Conservation (phyloP, 1,284 basidiomycete genomes). For the Pseudozyma pruni region DNA sequence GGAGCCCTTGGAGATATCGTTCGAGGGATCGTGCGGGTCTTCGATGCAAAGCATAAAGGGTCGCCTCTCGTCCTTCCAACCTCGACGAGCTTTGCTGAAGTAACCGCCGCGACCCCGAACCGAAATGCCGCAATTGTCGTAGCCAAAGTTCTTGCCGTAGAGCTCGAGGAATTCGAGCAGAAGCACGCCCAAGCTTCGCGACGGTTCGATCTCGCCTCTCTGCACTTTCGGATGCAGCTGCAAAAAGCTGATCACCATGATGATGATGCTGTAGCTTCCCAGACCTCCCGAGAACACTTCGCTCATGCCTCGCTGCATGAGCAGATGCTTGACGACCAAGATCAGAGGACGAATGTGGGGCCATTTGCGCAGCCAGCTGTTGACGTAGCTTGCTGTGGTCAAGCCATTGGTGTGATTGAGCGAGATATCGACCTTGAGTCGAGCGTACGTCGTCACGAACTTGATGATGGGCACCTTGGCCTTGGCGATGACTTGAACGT, state of each 20-base stretch:
- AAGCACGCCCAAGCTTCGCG: slow-evolving; percentile 87
- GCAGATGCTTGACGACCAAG: slow-evolving; percentile 87
- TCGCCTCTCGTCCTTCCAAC: slow-evolving; percentile 68
- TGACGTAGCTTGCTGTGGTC: slow-evolving; percentile 81
- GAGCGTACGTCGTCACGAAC: slow-evolving; percentile 79
- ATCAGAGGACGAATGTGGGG: slow-evolving; percentile 76
- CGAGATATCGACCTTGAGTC: slow-evolving; percentile 67
- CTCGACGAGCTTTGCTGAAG: slow-evolving; percentile 70
- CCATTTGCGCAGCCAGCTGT: slow-evolving; percentile 79
- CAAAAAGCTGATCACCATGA: slow-evolving; percentile 89
- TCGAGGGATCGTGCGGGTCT: slow-evolving; percentile 89
- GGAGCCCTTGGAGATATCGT: slow-evolving; percentile 91
- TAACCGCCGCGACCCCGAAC: slow-evolving; percentile 80
- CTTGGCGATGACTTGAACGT: slow-evolving; percentile 84
- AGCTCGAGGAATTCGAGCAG: slow-evolving; percentile 96
- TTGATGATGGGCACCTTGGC: slow-evolving; percentile 95
- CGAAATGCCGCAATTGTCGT: slow-evolving; percentile 77
- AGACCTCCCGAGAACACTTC: slow-evolving; percentile 95
- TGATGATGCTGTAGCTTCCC: slow-evolving; percentile 93
- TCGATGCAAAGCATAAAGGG: slow-evolving; percentile 83
- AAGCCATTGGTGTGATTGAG: slow-evolving; percentile 76
- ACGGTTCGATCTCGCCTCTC: slow-evolving; percentile 84
- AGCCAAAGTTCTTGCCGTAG: slow-evolving; percentile 89
- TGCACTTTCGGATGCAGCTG: slow-evolving; percentile 97
- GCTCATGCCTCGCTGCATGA: slow-evolving; percentile 91